phyloP scores from a whole-genome alignment of 306 rosid species.

The Vicia sativa region DNA sequence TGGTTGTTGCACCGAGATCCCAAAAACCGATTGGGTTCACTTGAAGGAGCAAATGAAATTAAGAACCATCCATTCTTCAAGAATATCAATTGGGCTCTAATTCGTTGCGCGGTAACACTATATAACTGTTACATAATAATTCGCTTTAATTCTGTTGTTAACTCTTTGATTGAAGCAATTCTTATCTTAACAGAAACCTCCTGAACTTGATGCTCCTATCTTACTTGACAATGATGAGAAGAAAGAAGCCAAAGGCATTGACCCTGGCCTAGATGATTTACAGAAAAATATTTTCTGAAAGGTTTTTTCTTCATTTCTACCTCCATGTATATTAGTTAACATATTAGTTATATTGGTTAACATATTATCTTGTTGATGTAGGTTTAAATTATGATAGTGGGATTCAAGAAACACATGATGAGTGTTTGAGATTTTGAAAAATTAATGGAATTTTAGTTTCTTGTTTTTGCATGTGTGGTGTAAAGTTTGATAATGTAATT shows the following conservation, averaged over 20 bases:
- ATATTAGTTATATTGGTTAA: constrained; percentile 3
- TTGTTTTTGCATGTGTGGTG: constrained; percentile 8
- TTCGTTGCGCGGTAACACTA: constrained; percentile 79
- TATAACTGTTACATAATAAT: not conserved
- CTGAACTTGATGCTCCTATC: constrained; percentile 74
- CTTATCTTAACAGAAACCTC: constrained; percentile 65
- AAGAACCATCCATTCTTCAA: constrained; percentile 83
- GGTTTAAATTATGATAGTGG: constrained; percentile 27
- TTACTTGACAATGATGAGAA: constrained; percentile 53
- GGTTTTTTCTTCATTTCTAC: constrained; percentile 31
- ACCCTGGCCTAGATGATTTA: constrained; percentile 62
- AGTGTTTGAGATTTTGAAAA: constrained; percentile 9
- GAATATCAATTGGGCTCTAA: constrained; percentile 85
- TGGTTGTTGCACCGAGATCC: constrained; percentile 84
- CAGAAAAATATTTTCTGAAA: constrained; percentile 63
- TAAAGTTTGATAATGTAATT: constrained; percentile 11
- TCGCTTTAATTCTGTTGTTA: constrained; percentile 9
- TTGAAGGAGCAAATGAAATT: constrained; percentile 84
- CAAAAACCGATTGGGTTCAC: constrained; percentile 75
- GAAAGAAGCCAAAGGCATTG: constrained; percentile 48
- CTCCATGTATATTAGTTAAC: not conserved
- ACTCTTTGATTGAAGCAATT: not conserved
- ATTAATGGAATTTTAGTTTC: constrained; percentile 23
- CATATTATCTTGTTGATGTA: constrained; percentile 29
- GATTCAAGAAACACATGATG: constrained; percentile 34